Evolutionary conservation across 2,329 filamentous ascomycete species (phyloP).

Genomic region (Cordyceps cateniannulata): DNA sequence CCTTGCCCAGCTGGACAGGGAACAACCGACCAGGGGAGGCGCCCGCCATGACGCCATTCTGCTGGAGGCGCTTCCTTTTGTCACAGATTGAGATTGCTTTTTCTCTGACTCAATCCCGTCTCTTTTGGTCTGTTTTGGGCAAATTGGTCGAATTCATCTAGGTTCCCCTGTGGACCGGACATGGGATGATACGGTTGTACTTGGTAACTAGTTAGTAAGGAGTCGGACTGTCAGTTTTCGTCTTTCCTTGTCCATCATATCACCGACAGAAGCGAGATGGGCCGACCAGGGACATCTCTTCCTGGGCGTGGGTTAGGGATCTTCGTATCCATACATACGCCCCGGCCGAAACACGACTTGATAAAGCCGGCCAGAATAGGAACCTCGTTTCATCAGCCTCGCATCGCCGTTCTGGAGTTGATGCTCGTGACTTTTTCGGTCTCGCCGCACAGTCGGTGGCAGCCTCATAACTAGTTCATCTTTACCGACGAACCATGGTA

Average conservation of each 20-base stretch:
- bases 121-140: neutral
- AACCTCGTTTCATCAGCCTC: neutral
- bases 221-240: too few relatives aligned
- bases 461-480: neutral
- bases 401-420: neutral
- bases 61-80: neutral
- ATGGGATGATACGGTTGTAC: neutral
- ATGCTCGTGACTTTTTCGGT: neutral
- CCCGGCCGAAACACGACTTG: neutral
- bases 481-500: neutral
- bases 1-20: slow-evolving; percentile 6
- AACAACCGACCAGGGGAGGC: neutral
- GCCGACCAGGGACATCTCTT: neutral
- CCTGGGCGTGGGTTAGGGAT: neutral
- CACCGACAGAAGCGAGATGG: neutral
- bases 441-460: neutral
- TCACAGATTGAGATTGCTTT: neutral
- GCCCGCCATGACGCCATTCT: neutral
- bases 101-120: neutral
- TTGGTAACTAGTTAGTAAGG: too few relatives aligned
- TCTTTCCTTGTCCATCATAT: too few relatives aligned
- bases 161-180: neutral
- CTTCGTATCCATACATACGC: neutral
- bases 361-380: neutral
- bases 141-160: neutral